Conservation (phyloP, 2,329 filamentous ascomycete species). For the Cercospora zeina region DNA sequence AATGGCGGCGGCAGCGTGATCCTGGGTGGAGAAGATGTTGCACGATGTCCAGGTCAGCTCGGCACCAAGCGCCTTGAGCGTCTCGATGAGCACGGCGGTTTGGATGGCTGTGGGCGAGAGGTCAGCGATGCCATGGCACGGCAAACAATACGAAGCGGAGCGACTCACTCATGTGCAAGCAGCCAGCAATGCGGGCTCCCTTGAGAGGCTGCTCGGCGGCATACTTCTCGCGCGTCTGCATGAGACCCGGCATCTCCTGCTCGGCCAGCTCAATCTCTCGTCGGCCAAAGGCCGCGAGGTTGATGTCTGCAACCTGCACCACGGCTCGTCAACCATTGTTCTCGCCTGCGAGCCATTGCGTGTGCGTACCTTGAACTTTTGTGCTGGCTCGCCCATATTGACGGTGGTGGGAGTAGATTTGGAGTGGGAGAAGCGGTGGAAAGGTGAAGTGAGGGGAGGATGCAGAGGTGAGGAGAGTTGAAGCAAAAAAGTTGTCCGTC, state of each 20-base stretch:
- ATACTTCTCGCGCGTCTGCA: conserved; percentile 92
- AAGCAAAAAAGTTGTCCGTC: conserved; percentile 13
- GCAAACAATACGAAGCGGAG: background rate
- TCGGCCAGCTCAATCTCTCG: conserved; percentile 98
- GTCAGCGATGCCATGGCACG: conserved; percentile 22
- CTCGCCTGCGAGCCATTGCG: background rate
- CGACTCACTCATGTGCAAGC: conserved; percentile 89
- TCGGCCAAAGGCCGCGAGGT: conserved; percentile 95
- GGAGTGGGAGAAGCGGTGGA: conserved; percentile 22
- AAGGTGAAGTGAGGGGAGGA: conserved; percentile 27
- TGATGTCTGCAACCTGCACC: conserved; percentile 80
- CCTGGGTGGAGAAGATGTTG: conserved; percentile 99
- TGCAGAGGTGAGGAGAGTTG: conserved; percentile 17
- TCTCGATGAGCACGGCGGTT: conserved; percentile 99
- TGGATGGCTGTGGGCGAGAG: conserved; percentile 69
- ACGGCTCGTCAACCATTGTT: conserved; percentile 16
- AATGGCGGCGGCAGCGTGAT: conserved; percentile 97
- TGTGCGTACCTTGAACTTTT: conserved; percentile 76
- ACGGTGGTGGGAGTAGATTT: conserved; percentile 31
- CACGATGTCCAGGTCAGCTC: conserved; percentile 99
- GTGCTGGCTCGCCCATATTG: conserved; percentile 73
- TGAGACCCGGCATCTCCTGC: conserved; percentile 90
- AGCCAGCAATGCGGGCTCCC: conserved; percentile 94
- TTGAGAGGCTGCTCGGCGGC: conserved; percentile 87
- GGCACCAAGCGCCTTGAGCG: conserved; percentile 86